A percentile compares a stretch with the other conserved stretches of the same genome.
Evolutionary conservation across 148 eudicot genomes (phyloP).

Genomic region (Silene conica): DNA sequence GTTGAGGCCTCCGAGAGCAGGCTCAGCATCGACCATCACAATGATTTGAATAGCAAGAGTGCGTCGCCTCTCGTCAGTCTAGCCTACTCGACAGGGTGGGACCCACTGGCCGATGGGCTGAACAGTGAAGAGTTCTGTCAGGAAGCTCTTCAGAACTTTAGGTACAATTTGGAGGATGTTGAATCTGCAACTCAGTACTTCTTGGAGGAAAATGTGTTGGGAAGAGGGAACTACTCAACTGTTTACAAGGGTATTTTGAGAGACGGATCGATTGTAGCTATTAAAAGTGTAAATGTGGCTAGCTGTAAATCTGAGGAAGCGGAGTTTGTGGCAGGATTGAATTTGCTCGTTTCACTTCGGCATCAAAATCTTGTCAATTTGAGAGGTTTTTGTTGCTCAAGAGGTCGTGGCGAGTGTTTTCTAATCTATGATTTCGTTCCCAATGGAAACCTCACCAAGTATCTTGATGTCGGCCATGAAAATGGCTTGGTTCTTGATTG

Average conservation of each 20-base stretch:
- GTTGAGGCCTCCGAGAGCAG: slow-evolving; percentile 48
- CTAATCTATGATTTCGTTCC: slow-evolving; percentile 72
- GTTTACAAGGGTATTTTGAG: slow-evolving; percentile 77
- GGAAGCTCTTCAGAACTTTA: slow-evolving; percentile 42
- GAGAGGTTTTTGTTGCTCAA: slow-evolving; percentile 85
- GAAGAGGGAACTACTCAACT: slow-evolving; percentile 67
- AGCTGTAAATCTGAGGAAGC: slow-evolving; percentile 81
- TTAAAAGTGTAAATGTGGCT: slow-evolving; percentile 59
- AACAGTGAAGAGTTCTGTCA: slow-evolving; percentile 31
- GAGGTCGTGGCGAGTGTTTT: slow-evolving; percentile 88
- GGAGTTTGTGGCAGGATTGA: slow-evolving; percentile 76
- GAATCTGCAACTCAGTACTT: slow-evolving; percentile 88
- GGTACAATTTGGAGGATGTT: slow-evolving; percentile 79
- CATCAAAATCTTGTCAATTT: slow-evolving; percentile 73
- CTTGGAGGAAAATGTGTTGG: slow-evolving; percentile 61
- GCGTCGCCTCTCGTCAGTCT: slow-evolving; percentile 62
- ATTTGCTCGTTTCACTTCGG: slow-evolving; percentile 56
- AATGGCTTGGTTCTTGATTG: slow-evolving; percentile 55
- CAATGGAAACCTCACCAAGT: slow-evolving; percentile 58
- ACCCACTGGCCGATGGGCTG: slow-evolving; percentile 42
- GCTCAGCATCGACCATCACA: slow-evolving; percentile 43
- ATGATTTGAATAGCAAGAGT: slow-evolving; percentile 44
- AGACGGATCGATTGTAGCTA: slow-evolving; percentile 72
- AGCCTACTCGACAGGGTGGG: slow-evolving; percentile 62
- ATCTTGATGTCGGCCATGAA: slow-evolving; percentile 49